Percentiles rank a stretch among this genome's conserved stretches.
Conservation (phyloP, 345 rosid species). For the Ricinus communis region DNA sequence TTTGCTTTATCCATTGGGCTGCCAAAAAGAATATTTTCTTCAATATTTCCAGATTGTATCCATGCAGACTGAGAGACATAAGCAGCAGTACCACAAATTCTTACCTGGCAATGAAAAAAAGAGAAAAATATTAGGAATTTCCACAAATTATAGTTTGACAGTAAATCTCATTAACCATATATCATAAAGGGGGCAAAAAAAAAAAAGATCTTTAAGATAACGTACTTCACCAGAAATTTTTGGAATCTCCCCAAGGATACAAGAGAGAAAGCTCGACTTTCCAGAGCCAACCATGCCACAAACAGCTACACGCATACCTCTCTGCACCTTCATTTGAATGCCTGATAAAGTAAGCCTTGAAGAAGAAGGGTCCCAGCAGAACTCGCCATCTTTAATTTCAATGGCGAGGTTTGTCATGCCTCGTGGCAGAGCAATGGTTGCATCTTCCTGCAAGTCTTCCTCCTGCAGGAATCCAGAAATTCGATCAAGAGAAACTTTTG, state of each 20-base stretch:
- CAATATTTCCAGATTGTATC: constrained; percentile 99
- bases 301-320: constrained; percentile 98
- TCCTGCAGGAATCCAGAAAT: constrained; percentile 94
- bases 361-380: constrained; percentile 81
- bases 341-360: constrained; percentile 71
- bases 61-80: constrained; percentile 99
- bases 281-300: constrained; percentile 99
- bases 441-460: constrained; percentile 95
- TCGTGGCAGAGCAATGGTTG: constrained; percentile 73
- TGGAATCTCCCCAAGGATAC: constrained; percentile 98
- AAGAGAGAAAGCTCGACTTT: constrained; percentile 95
- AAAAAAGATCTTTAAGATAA: constrained; percentile 25
- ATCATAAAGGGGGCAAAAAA: constrained; percentile 7
- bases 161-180: no score
- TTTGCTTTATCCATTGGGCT: constrained; percentile 89
- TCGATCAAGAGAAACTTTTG: constrained; percentile 97
- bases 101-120: constrained; percentile 56
- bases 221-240: constrained; percentile 97
- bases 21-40: constrained; percentile 98
- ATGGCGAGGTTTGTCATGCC: constrained; percentile 66
- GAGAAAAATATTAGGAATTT: constrained; percentile 20
- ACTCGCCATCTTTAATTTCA: constrained; percentile 78
- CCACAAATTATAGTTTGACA: no score
- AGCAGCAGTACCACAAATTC: constrained; percentile 90
- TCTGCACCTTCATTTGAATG: constrained; percentile 75